Evolutionary conservation across 164 flowering plant species (phyloP).

Genomic region (Magnolia sinica): DNA sequence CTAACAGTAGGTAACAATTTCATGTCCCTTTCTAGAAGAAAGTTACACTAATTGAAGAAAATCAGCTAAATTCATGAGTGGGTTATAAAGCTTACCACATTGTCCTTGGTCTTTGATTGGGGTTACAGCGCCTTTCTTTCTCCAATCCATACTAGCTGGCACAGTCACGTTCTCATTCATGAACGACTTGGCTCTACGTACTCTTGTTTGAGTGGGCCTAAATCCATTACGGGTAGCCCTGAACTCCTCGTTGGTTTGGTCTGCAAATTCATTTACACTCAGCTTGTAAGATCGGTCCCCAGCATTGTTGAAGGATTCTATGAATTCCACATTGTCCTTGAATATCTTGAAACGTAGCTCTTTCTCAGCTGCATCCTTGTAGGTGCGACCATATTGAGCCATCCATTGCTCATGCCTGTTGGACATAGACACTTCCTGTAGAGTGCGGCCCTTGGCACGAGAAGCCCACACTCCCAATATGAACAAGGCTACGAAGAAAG

Average conservation of each 20-base stretch:
- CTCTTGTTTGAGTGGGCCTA: neutral
- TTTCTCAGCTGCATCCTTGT: conserved; percentile 33
- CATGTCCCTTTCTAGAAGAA: neutral
- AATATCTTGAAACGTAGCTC: conserved; percentile 25
- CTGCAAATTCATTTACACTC: conserved; percentile 32
- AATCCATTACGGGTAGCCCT: conserved; percentile 8
- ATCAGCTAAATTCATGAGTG: neutral
- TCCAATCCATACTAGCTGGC: conserved; percentile 24
- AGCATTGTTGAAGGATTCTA: conserved; percentile 7
- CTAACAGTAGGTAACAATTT: neutral
- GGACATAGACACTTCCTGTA: conserved; percentile 19
- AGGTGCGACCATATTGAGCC: conserved; percentile 26
- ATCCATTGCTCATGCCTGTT: conserved; percentile 43
- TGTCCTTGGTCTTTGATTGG: conserved; percentile 20
- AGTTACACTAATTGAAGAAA: neutral
- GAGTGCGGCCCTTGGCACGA: conserved; percentile 18
- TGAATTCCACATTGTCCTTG: neutral
- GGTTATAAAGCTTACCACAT: conserved; percentile 18
- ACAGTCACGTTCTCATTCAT: conserved; percentile 28
- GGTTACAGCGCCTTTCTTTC: conserved; percentile 26
- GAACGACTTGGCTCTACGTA: conserved; percentile 8
- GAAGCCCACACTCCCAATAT: conserved; percentile 11
- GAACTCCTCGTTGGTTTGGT: conserved; percentile 39
- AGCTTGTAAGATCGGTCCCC: conserved; percentile 18
- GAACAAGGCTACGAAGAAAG: conserved; percentile 3